Base-by-base conservation (phyloP, 495 filamentous ascomycete genomes). In the Hypoxylon lienhwacheense region DNA sequence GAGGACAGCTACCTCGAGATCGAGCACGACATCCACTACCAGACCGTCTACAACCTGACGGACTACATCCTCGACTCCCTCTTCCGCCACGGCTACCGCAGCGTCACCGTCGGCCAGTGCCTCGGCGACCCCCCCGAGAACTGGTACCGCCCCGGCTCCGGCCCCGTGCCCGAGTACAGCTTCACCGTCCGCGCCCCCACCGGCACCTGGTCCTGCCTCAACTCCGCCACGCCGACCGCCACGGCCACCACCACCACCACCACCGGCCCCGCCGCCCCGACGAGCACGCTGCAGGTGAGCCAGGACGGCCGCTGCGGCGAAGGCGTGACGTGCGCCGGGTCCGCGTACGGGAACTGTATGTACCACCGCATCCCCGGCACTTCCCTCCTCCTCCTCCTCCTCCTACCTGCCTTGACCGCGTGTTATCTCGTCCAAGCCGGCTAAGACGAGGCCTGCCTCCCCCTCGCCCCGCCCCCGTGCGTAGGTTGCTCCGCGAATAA, bases 1-100 rank as follows among this genome's bases (percentile, higher is more conserved):
- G 65, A 41, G 5, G 69, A 77, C 35, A 77, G 68, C 12, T 89
- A 78, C 68, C 71, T 93, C 44, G 75, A 83, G 49, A 89, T 93
- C 61, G 81, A 81, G 28, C 89, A 95, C 65, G 89, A 95, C 61
- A 88, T 89, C 28, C 86, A 91, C 57, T 76, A 84, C 17, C 84
- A 90, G 63, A 86, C 82, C 10, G 89, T 86, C 6, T 81, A 87
- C 54, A 89, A 88, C 57, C 76, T 95, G 55, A 89, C 87, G 0
- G 78, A 84, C 41, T 85, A 89, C 64, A 86, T 91, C 73, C 70
- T 95, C 14, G 73, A 80, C 22, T 76, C 72, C 2, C 72, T 88
- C 16, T 68, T 72, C 50, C 32, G 65, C 1, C 71, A 79, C 10
- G 87, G 87, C 0, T 93, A 81, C 60, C 75, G 72, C 31, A 73